These are phyloP conservation scores for Lepidium didymum DNA, from an alignment of 345 rosid genomes.

Conservation along the genomic window DNA sequence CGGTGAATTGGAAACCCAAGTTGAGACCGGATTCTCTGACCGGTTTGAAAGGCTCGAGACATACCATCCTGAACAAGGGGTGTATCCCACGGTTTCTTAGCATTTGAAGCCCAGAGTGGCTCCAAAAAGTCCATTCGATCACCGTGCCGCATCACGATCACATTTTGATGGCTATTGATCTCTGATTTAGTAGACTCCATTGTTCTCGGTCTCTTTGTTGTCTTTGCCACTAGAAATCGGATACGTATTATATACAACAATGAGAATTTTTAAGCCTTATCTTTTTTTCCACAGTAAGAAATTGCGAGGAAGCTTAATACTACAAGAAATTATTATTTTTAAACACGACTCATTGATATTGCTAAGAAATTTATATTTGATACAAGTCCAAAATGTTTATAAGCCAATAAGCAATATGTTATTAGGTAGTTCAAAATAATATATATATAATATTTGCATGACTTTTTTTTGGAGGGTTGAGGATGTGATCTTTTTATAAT, in stretches of 20 bases:
- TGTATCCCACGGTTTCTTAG: constrained; percentile 64
- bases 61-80: no score
- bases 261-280: background rate
- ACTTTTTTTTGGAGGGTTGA: no score
- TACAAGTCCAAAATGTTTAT: background rate
- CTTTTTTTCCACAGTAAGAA: background rate
- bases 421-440: background rate
- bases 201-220: background rate
- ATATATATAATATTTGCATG: background rate
- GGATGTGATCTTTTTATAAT: background rate
- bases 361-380: background rate
- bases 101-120: constrained; percentile 41
- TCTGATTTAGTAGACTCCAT: constrained; percentile 12
- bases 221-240: background rate
- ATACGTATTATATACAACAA: background rate
- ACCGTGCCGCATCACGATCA: constrained; percentile 89
- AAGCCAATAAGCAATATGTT: background rate
- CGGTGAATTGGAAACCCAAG: constrained; percentile 60
- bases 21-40: no score
- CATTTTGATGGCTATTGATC: constrained; percentile 36
- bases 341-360: background rate
- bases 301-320: constrained; percentile 3
- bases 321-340: background rate
- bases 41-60: no score
- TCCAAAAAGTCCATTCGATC: constrained; percentile 59